phyloP scores from a whole-genome alignment of 805 yeast genomes.

The Saccharomycopsis fermentans region DNA sequence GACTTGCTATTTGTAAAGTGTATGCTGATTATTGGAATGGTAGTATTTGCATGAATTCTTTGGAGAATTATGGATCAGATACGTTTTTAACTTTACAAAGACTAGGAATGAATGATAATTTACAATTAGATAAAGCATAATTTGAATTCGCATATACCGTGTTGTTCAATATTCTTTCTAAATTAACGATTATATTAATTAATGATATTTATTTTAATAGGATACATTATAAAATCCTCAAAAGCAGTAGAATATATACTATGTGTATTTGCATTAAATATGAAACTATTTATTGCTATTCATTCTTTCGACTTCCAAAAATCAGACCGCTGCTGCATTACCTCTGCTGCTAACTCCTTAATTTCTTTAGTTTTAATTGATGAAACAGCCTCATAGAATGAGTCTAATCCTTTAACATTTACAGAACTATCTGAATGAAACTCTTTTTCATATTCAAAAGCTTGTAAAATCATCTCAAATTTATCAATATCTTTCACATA shows the following conservation, averaged over 20 bases:
- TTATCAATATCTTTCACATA: conserved; percentile 75
- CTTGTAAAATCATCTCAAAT: conserved; percentile 74
- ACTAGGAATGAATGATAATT: conserved; percentile 57
- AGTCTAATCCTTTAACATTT: conserved; percentile 43
- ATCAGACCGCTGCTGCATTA: conserved; percentile 26
- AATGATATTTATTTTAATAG: too few species aligned
- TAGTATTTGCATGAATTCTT: conserved; percentile 64
- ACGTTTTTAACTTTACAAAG: conserved; percentile 71
- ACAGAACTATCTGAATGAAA: conserved; percentile 28
- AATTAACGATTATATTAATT: neutral
- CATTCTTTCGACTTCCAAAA: neutral
- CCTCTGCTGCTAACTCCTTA: conserved; percentile 53
- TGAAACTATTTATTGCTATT: neutral
- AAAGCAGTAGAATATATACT: neutral
- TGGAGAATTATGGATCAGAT: conserved; percentile 90
- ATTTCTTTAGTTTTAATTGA: conserved; percentile 66
- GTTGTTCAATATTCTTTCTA: neutral
- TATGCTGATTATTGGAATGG: conserved; percentile 98
- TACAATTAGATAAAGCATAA: conserved; percentile 65
- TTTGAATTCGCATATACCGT: neutral
- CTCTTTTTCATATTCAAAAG: conserved; percentile 70
- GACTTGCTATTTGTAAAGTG: conserved; percentile 85
- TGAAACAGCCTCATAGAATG: conserved; percentile 54
- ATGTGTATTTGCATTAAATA: neutral
- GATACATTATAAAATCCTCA: too few species aligned